A percentile compares a stretch with the other conserved stretches of the same genome.
phyloP scores from a whole-genome alignment of 768 basidiomycete genomes.

The Phlegmacium glaucopus region DNA sequence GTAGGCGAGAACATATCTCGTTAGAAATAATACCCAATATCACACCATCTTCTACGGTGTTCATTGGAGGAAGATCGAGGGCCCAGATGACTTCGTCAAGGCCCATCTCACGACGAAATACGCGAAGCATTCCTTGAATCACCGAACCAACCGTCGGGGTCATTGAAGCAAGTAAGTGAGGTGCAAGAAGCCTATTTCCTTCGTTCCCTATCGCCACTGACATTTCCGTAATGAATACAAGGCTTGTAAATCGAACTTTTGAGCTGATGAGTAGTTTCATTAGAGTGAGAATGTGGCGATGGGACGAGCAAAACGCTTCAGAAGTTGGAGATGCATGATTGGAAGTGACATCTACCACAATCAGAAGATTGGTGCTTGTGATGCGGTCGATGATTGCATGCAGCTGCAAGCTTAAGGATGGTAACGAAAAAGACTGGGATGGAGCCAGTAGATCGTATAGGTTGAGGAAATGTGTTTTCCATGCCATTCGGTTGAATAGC shows the following conservation, averaged over 20 bases:
- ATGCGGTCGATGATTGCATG: not conserved
- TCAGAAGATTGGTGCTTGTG: not conserved
- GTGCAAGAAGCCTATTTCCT: not conserved
- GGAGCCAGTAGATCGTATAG: no score
- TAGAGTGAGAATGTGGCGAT: slow-evolving; percentile 5
- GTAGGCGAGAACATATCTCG: slow-evolving; percentile 5
- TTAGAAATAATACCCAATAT: slow-evolving; percentile 1
- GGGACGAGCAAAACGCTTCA: not conserved
- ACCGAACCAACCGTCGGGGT: slow-evolving; percentile 14
- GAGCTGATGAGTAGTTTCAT: slow-evolving; percentile 8
- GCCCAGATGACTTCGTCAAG: slow-evolving; percentile 16
- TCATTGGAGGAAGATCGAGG: slow-evolving; percentile 17
- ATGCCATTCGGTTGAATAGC: no score
- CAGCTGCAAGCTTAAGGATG: not conserved
- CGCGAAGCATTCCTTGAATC: slow-evolving; percentile 26
- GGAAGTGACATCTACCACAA: slow-evolving; percentile 14
- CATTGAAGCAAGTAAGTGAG: not conserved
- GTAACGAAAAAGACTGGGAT: no score
- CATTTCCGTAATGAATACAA: slow-evolving; percentile 8
- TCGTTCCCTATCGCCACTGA: slow-evolving; percentile 2
- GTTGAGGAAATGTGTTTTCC: no score
- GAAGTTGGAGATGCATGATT: slow-evolving; percentile 3
- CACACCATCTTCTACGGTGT: slow-evolving; percentile 1
- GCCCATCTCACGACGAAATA: slow-evolving; percentile 25
- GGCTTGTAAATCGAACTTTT: slow-evolving; percentile 6